Evolutionary conservation across 2,329 filamentous ascomycete species (phyloP).

Genomic region (Verticillium albo-atrum): DNA sequence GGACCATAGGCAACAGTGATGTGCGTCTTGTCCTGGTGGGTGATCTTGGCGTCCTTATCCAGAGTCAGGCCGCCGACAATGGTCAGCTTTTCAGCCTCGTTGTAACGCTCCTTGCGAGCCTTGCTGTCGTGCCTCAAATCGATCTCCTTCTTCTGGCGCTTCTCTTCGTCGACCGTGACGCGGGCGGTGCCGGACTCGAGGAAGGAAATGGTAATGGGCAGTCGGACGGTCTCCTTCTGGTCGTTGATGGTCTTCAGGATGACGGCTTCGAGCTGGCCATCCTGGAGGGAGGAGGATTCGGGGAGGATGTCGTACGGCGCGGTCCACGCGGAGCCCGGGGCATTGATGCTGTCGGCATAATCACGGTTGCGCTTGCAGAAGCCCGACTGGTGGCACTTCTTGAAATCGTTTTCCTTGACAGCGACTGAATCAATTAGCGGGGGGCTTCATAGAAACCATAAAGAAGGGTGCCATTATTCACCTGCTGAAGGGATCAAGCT

Average conservation of each 20-base stretch:
- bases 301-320: conserved; percentile 76
- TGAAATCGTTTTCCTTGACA: conserved; percentile 97
- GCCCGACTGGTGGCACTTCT: conserved; percentile 90
- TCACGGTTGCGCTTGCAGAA: conserved; percentile 95
- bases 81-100: conserved; percentile 82
- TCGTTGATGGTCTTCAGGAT: conserved; percentile 75
- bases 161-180: conserved; percentile 88
- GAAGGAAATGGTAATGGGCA: conserved; percentile 84
- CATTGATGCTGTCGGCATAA: conserved; percentile 72
- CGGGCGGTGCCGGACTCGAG: conserved; percentile 85
- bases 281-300: conserved; percentile 68
- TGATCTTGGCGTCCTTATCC: conserved; percentile 67
- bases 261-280: conserved; percentile 73
- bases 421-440: conserved; percentile 46
- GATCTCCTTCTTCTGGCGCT: conserved; percentile 82
- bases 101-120: conserved; percentile 87
- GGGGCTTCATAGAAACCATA: not conserved
- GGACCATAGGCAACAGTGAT: conserved; percentile 79
- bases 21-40: conserved; percentile 59
- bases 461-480: conserved; percentile 32
- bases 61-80: conserved; percentile 75
- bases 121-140: conserved; percentile 80
- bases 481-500: conserved; percentile 61
- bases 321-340: conserved; percentile 63
- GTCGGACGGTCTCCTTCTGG: conserved; percentile 63